These are phyloP conservation scores for Hypoxylon rubiginosum DNA, from an alignment of 2,329 filamentous ascomycete genomes.

Conservation along the genomic window DNA sequence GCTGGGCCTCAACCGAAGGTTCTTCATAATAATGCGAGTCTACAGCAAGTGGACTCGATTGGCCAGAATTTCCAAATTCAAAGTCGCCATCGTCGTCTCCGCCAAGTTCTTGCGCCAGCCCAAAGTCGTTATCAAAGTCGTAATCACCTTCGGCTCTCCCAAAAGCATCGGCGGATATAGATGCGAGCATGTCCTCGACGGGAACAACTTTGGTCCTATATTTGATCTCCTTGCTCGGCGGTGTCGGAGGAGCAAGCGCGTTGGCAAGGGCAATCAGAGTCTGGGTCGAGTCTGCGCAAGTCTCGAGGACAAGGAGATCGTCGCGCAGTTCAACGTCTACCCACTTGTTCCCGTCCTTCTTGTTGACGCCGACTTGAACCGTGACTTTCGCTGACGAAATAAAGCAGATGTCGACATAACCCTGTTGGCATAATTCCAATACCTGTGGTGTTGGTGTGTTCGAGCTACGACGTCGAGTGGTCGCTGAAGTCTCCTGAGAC, in stretches of 20 bases:
- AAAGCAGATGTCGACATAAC: constrained; percentile 88
- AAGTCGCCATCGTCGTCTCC: constrained; percentile 57
- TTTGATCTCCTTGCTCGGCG: constrained; percentile 84
- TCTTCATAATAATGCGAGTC: constrained; percentile 65
- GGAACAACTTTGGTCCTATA: constrained; percentile 90
- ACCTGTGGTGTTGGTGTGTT: constrained; percentile 64
- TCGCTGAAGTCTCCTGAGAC: constrained; percentile 56
- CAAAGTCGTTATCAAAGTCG: constrained; percentile 74
- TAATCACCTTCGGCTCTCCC: constrained; percentile 71
- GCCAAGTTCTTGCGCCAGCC: constrained; percentile 64
- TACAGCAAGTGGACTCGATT: constrained; percentile 54
- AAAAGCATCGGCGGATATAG: constrained; percentile 89
- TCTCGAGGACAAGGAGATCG: constrained; percentile 90
- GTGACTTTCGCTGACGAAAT: constrained; percentile 83
- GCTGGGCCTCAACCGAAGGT: constrained; percentile 58
- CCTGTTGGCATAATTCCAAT: constrained; percentile 71
- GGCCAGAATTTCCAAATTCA: constrained; percentile 53
- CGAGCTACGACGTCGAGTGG: constrained; percentile 52
- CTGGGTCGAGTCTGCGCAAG: constrained; percentile 96
- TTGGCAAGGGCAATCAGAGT: constrained; percentile 85
- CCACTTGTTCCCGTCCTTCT: constrained; percentile 71
- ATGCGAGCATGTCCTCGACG: constrained; percentile 88
- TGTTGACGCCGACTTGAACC: constrained; percentile 70
- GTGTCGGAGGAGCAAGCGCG: constrained; percentile 84
- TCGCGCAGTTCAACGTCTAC: constrained; percentile 87